Conservation (phyloP, 768 basidiomycete species). For the Naganishia vaughanmartiniae region DNA sequence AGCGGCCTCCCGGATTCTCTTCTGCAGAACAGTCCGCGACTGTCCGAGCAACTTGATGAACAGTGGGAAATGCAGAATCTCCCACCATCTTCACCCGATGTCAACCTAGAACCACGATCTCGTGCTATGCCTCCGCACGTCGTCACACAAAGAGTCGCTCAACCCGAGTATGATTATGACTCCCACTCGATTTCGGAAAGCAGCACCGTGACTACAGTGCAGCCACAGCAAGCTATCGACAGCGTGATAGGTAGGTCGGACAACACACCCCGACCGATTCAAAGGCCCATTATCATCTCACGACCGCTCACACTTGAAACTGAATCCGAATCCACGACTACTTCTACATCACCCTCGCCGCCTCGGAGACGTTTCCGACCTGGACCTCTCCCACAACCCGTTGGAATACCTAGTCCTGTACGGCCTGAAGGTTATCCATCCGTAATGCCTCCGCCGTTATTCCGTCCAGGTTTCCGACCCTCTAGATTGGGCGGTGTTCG, state of each 20-base stretch:
- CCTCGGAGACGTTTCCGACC: conserved; percentile 20
- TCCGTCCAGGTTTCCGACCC: conserved; percentile 32
- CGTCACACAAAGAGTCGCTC: not conserved
- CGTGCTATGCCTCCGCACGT: conserved; percentile 25
- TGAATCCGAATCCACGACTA: not conserved
- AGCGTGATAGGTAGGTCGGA: not conserved
- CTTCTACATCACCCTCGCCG: conserved; percentile 13
- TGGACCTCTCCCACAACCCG: conserved; percentile 27
- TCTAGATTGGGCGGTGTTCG: conserved; percentile 48
- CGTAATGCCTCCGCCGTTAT: conserved; percentile 14
- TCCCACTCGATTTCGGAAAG: not conserved
- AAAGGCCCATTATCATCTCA: conserved; percentile 4
- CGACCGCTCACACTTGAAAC: conserved; percentile 1
- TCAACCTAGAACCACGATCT: conserved; percentile 11
- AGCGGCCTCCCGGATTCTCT: conserved; percentile 27
- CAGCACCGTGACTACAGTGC: not conserved
- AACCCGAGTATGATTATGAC: conserved; percentile 3
- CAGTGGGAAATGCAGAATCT: conserved; percentile 44
- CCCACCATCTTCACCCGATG: conserved; percentile 39
- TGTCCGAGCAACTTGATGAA: conserved; percentile 24
- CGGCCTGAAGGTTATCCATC: conserved; percentile 12
- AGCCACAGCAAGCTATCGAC: not conserved
- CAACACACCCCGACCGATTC: conserved; percentile 15
- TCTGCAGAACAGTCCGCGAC: conserved; percentile 6
- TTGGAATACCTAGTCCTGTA: conserved; percentile 29